Evolutionary conservation across 2,329 filamentous ascomycete genomes (phyloP).

Genomic region (Bertia moriformis): DNA sequence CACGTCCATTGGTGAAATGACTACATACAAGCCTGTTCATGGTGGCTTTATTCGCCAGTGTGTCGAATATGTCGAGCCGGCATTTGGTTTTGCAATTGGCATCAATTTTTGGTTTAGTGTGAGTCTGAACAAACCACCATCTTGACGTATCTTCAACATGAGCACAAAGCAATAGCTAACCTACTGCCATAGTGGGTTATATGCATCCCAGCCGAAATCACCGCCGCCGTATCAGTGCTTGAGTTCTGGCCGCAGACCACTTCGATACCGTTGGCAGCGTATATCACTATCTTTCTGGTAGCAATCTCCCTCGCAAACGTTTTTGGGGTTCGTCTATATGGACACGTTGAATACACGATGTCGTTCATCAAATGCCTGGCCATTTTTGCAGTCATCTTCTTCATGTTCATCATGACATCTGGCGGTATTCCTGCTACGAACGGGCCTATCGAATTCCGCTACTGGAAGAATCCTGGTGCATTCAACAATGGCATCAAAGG

Average conservation of each 20-base stretch:
- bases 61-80: slow-evolving; percentile 15
- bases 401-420: slow-evolving; percentile 18
- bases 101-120: slow-evolving; percentile 17
- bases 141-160: background rate
- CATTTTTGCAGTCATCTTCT: slow-evolving; percentile 15
- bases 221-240: slow-evolving; percentile 14
- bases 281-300: slow-evolving; percentile 15
- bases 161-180: background rate
- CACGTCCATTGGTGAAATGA: slow-evolving; percentile 16
- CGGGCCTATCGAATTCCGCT: slow-evolving; percentile 14
- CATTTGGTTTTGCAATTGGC: slow-evolving; percentile 16
- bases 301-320: slow-evolving; percentile 11
- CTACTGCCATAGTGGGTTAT: slow-evolving; percentile 13
- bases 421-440: slow-evolving; percentile 14
- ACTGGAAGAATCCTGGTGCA: slow-evolving; percentile 12
- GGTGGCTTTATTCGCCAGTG: slow-evolving; percentile 16
- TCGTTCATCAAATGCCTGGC: slow-evolving; percentile 14
- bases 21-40: slow-evolving; percentile 14
- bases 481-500: slow-evolving; percentile 17
- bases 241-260: slow-evolving; percentile 14
- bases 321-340: slow-evolving; percentile 13
- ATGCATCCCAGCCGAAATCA: slow-evolving; percentile 17
- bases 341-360: slow-evolving; percentile 14
- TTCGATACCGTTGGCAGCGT: slow-evolving; percentile 12
- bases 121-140: slow-evolving; percentile 1